Percentiles rank a stretch among this genome's conserved stretches.
Evolutionary conservation across 2,329 filamentous ascomycete genomes (phyloP).

Genomic region (Aspergillus ibericus): DNA sequence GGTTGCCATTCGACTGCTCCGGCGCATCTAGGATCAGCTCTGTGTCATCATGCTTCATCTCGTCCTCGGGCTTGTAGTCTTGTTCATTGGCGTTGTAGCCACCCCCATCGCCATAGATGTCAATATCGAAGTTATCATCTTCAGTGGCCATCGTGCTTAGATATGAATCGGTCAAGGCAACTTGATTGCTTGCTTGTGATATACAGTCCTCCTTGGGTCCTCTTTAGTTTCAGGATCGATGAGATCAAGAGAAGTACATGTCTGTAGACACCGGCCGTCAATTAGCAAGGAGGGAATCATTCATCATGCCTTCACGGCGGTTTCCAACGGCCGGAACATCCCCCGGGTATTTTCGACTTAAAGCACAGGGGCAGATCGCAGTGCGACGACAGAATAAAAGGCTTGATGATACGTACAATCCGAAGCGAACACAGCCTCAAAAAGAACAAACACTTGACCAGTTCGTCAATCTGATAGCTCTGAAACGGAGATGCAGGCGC

Average conservation of each 20-base stretch:
- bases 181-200: conserved; percentile 39
- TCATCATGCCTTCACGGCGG: conserved; percentile 2
- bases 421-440: conserved; percentile 30
- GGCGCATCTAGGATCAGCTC: conserved; percentile 42
- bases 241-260: conserved; percentile 44
- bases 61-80: conserved; percentile 28
- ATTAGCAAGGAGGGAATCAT: conserved; percentile 41
- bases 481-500: conserved; percentile 19
- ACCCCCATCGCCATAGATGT: conserved; percentile 65
- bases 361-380: conserved; percentile 8
- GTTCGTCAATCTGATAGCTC: conserved; percentile 16
- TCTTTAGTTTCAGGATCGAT: conserved; percentile 28
- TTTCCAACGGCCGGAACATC: neutral
- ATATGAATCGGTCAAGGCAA: conserved; percentile 31
- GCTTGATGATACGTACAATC: conserved; percentile 44
- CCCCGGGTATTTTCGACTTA: neutral
- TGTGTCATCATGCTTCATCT: conserved; percentile 39
- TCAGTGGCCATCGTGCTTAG: conserved; percentile 52
- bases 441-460: conserved; percentile 25
- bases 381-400: conserved; percentile 23
- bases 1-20: conserved; percentile 30
- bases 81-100: conserved; percentile 48
- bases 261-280: conserved; percentile 38
- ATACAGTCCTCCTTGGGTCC: conserved; percentile 36
- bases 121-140: conserved; percentile 70